phyloP scores from a whole-genome alignment of 768 basidiomycete genomes.

The Panellus pusillus region DNA sequence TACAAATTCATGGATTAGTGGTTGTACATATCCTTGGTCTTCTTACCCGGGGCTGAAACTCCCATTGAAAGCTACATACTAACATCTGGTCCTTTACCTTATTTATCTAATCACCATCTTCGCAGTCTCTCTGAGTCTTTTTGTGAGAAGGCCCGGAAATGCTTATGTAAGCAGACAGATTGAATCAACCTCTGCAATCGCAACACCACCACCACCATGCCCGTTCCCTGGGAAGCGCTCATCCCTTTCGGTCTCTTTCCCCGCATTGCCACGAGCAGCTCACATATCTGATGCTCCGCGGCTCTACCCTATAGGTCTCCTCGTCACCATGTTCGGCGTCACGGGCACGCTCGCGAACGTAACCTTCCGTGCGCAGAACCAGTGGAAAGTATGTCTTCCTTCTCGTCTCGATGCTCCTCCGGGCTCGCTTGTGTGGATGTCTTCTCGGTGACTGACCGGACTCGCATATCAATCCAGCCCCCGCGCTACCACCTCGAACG shows the following conservation, averaged over 20 bases:
- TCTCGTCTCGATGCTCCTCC: not conserved
- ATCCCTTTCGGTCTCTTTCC: conserved; percentile 81
- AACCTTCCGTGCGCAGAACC: conserved; percentile 79
- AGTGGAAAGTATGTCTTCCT: conserved; percentile 82
- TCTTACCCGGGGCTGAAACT: too few species aligned
- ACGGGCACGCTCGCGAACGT: conserved; percentile 85
- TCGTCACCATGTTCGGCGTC: conserved; percentile 86
- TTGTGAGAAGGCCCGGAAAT: not conserved
- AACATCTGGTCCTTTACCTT: too few species aligned
- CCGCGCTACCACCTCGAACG: conserved; percentile 81
- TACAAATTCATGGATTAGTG: too few species aligned
- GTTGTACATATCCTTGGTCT: too few species aligned
- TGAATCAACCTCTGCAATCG: not conserved
- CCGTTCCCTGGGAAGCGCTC: conserved; percentile 95
- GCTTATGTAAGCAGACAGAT: not conserved
- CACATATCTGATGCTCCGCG: conserved; percentile 13
- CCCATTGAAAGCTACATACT: too few species aligned
- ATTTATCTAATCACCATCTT: too few species aligned
- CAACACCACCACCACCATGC: conserved; percentile 69
- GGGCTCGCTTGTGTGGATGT: not conserved
- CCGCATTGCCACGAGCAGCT: conserved; percentile 1
- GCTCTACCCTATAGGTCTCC: conserved; percentile 59
- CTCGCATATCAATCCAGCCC: conserved; percentile 50
- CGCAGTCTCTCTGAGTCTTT: too few species aligned
- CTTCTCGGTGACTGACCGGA: not conserved